phyloP scores from a whole-genome alignment of 192 early-diverging fungal genomes.

The Coemansia umbellata region DNA sequence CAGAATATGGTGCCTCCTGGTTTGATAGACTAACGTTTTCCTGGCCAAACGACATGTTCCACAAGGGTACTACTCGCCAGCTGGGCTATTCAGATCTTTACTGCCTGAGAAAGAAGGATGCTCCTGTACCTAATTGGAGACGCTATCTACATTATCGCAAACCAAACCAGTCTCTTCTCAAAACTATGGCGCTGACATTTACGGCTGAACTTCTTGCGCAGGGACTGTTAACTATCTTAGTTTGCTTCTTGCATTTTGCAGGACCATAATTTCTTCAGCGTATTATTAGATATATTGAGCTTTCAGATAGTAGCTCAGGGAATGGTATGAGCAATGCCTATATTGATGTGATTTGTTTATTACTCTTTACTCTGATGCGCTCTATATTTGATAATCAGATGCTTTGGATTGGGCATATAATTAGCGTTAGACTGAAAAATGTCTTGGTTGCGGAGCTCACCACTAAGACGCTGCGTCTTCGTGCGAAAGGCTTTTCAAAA shows the following conservation, averaged over 20 bases:
- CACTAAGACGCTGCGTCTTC: conserved; percentile 57
- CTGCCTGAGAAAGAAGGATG: conserved; percentile 48
- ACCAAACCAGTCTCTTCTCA: conserved; percentile 21
- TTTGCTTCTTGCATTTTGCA: conserved; percentile 39
- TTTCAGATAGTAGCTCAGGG: conserved; percentile 6
- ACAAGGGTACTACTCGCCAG: conserved; percentile 47
- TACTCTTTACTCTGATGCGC: conserved; percentile 46
- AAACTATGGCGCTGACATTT: conserved; percentile 38
- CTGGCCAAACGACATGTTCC: conserved; percentile 61
- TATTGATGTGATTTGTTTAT: conserved; percentile 58
- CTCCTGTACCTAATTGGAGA: conserved; percentile 36
- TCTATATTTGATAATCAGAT: conserved; percentile 53
- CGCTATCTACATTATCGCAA: conserved; percentile 18
- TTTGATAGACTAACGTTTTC: conserved; percentile 46
- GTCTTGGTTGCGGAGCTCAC: conserved; percentile 64
- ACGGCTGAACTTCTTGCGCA: conserved; percentile 45
- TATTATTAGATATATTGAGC: conserved; percentile 54
- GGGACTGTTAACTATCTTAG: conserved; percentile 18
- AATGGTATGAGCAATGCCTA: conserved; percentile 39
- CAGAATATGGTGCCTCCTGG: conserved; percentile 27
- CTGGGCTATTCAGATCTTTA: conserved; percentile 60
- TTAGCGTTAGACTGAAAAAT: conserved; percentile 60
- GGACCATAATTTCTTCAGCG: conserved; percentile 59
- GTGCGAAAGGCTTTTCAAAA: conserved; percentile 53
- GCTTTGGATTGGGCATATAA: conserved; percentile 60